Base-by-base conservation (phyloP, 441 rosid genomes). In the Euphorbia schlechtendalii region DNA sequence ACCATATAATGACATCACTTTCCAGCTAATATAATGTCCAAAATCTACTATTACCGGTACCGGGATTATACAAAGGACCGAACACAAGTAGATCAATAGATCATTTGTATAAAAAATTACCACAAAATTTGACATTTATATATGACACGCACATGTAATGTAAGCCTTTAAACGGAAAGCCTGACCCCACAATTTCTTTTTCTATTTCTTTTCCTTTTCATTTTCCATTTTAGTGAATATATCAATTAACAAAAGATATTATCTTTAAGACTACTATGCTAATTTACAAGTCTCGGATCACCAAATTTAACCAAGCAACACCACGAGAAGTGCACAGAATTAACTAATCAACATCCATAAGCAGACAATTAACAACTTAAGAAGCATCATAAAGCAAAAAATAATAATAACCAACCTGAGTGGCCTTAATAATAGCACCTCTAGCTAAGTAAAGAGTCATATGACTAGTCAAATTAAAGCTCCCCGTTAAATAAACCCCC, bases 391-490 rank as follows among this genome's bases (percentile, higher is more conserved):
- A 13, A 36, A 41, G 15, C 20, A 18, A 24, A 1, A 21, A 15
- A 45, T 45, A 6, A 61, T n/a, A n/a, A n/a, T n/a, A n/a, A n/a
- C 12, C 57, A 72, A 90, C 97, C 97, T 86, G 91, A 65, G 81
- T 84, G 72, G 97, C 99, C 79, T 70, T 88, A 71, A 90, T 83
- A 1, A 84, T 83, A 45, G 96, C 97, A 25, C 90, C 99, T 68
- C 70, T 72, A 55, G 99, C 96, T 79, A 93, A 78, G 79, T 80
- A 90, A 22, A 93, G 93, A 56, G 99, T 93, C 96, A 93, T 94
- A 70, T 82, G 96, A 59, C 97, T 93, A 4, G 99, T 83, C 56
- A 93, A 95, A 76, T 82, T 87, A 58, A 90, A 93, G 70, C 93
- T 84, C 66, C 63, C 96, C 1, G 96, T 90, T 61, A 93, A 73